Evolutionary conservation across 164 flowering plant species (phyloP), one percentile per base, ranked within the genome.

Genomic region (Paratinospora sagittata): DNA sequence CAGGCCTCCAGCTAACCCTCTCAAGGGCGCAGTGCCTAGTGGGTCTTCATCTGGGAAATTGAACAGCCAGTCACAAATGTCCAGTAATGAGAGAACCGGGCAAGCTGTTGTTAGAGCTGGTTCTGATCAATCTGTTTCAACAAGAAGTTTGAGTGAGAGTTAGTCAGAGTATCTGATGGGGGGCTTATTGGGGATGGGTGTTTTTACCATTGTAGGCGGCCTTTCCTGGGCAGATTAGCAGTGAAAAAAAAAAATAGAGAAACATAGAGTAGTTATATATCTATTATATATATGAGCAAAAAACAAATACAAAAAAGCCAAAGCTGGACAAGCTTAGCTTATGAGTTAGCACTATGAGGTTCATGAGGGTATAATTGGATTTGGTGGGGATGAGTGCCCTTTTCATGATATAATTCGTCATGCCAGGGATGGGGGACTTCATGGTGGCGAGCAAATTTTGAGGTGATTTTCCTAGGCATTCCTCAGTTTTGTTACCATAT

Each of bases 351-450:
- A 6, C 0, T 52, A 62, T 71, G 73, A 75, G 76, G 63, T 63
- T 72, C 24, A 72, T 74, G 34, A 1, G 70, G 76, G 83, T 73
- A 80, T 78, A 79, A 79, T 73, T 73, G 69, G 70, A 67, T 64
- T 75, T 78, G 74, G 67, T 70, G 75, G 76, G 75, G 79, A 63
- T 67, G 45, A 4, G 24, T 74, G 26, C 60, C 27, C 41, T 41
- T 63, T 23, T 75, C 52, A 16, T 66, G 71, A 39, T 70, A 39
- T 67, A 43, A 27, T 73, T 67, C 73, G 41, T 68, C 66, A 68
- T 74, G 70, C 70, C 73, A 47, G 76, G 70, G 73, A 66, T 77
- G 41, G 77, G 77, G 68, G 45, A 68, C 45, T 41, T 57, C 33
- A 33, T 58, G 69, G 9, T 41, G 67, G 75, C 75, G 66, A 71